phyloP scores from a whole-genome alignment of 768 basidiomycete species.

The Paxillus ammoniavirescens region DNA sequence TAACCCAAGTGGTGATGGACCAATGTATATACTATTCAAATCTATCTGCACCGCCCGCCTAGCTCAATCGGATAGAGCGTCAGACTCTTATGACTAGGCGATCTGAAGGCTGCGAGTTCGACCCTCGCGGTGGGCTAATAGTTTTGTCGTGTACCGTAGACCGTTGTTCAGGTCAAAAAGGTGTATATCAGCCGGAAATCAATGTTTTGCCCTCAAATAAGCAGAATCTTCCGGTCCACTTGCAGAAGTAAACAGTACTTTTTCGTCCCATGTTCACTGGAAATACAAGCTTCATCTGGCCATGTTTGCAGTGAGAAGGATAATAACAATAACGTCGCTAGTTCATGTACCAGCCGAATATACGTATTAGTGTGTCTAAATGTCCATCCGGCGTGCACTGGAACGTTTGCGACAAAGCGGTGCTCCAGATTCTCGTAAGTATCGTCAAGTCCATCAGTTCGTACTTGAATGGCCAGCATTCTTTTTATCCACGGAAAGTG shows the following conservation, averaged over 20 bases:
- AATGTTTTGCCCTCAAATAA: background rate
- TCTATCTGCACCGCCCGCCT: slow-evolving; percentile 43
- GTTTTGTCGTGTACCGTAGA: slow-evolving; percentile 13
- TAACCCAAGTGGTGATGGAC: background rate
- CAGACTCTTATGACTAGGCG: slow-evolving; percentile 54
- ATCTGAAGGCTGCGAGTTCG: slow-evolving; percentile 66
- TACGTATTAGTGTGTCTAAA: background rate
- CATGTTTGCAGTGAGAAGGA: too few species aligned
- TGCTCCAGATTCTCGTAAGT: slow-evolving; percentile 4
- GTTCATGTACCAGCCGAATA: background rate
- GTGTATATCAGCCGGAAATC: too few species aligned
- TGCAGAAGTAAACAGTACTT: too few species aligned
- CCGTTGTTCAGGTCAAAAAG: too few species aligned
- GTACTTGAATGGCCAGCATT: slow-evolving; percentile 29
- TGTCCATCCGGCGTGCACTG: slow-evolving; percentile 1
- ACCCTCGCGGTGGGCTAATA: slow-evolving; percentile 60
- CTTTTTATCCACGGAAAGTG: slow-evolving; percentile 66
- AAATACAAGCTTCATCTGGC: too few species aligned
- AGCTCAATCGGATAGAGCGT: slow-evolving; percentile 70
- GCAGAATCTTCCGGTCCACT: too few species aligned
- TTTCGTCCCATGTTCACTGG: too few species aligned
- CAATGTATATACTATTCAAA: background rate
- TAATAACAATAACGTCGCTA: slow-evolving; percentile 15
- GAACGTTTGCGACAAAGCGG: slow-evolving; percentile 1
- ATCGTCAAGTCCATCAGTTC: slow-evolving; percentile 16